These are phyloP conservation scores for Vickermania spadyakhi DNA, from an alignment of 208 protist genomes.

Conservation along the genomic window DNA sequence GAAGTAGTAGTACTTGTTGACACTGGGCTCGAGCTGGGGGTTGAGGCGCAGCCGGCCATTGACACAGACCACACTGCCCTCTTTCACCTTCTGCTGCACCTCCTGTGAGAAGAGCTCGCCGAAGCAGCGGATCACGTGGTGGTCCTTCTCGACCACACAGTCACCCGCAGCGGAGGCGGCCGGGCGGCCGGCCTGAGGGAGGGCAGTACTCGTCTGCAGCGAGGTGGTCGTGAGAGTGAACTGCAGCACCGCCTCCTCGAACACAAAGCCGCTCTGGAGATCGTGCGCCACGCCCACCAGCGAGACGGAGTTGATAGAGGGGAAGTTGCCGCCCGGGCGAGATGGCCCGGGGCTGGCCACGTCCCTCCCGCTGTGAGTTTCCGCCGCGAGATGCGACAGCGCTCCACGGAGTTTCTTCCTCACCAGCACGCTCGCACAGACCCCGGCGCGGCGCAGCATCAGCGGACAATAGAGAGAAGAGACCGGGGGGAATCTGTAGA, in stretches of 20 bases:
- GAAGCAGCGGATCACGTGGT: constrained; percentile 88
- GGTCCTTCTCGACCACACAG: constrained; percentile 86
- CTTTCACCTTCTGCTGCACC: constrained; percentile 54
- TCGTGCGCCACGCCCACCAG: constrained; percentile 88
- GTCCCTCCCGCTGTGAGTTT: not conserved
- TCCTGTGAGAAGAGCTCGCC: constrained; percentile 83
- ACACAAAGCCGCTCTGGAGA: constrained; percentile 84
- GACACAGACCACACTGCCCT: constrained; percentile 83
- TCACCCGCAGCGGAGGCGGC: constrained; percentile 55
- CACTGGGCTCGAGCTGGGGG: constrained; percentile 80
- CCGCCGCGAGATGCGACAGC: too few relatives aligned
- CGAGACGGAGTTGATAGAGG: constrained; percentile 81
- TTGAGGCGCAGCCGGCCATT: constrained; percentile 82
- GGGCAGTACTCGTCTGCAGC: constrained; percentile 74
- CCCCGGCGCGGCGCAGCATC: not conserved
- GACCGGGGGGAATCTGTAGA: too few relatives aligned
- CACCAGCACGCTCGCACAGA: not conserved
- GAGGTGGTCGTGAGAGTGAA: constrained; percentile 88
- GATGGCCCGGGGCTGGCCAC: not conserved
- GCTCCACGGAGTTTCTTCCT: too few relatives aligned
- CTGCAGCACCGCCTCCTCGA: constrained; percentile 85
- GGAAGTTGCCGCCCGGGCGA: not conserved
- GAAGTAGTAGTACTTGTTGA: constrained; percentile 89
- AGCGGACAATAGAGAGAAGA: not conserved
- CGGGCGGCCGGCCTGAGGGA: not conserved